These are phyloP conservation scores for Acacia confusa DNA, from an alignment of 306 rosid species.

Conservation along the genomic window DNA sequence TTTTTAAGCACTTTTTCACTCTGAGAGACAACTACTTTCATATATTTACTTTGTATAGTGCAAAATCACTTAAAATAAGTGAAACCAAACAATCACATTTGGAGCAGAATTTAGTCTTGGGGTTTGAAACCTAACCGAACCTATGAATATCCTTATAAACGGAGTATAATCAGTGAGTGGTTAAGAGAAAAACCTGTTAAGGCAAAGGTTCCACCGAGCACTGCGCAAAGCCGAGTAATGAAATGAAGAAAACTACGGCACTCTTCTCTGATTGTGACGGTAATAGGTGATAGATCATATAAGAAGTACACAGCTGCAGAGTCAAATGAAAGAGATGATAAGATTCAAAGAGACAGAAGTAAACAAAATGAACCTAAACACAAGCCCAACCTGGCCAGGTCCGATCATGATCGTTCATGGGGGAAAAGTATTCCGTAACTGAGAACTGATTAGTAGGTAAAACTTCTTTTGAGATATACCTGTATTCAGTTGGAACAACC, in stretches of 20 bases:
- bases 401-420: slow-evolving; percentile 71
- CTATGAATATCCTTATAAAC: neutral
- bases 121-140: neutral
- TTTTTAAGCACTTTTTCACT: neutral
- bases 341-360: slow-evolving; percentile 26
- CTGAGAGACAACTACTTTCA: neutral
- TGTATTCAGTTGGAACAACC: slow-evolving; percentile 96
- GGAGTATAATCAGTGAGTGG: neutral
- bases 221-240: slow-evolving; percentile 94
- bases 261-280: slow-evolving; percentile 95
- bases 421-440: slow-evolving; percentile 92
- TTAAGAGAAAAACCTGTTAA: slow-evolving; percentile 65
- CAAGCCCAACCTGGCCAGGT: slow-evolving; percentile 86
- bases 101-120: neutral
- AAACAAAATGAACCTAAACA: slow-evolving; percentile 18
- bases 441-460: slow-evolving; percentile 96
- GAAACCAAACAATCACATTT: neutral
- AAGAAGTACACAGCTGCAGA: slow-evolving; percentile 94
- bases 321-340: slow-evolving; percentile 25
- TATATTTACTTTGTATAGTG: no score
- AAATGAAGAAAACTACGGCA: slow-evolving; percentile 96
- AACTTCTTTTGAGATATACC: slow-evolving; percentile 83
- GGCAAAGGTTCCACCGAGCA: slow-evolving; percentile 96
- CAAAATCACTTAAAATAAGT: no score
- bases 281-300: slow-evolving; percentile 96